Conservation (phyloP, 2,329 filamentous ascomycete genomes). For the Calonectria leucothoes region DNA sequence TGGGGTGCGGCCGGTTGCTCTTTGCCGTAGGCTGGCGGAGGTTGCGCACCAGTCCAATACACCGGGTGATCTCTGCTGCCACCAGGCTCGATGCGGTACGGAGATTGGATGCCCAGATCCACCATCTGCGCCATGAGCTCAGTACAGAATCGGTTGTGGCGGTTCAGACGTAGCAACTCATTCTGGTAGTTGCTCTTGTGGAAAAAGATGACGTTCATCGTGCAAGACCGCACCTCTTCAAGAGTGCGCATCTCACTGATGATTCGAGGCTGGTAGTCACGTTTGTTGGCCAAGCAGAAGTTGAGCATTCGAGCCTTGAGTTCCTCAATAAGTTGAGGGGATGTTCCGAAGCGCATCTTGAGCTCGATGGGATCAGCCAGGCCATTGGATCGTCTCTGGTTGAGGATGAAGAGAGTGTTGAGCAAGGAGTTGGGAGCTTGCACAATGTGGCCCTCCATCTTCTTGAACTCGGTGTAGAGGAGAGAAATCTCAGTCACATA, state of each 20-base stretch:
- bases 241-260: constrained; percentile 86
- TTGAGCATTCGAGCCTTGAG: constrained; percentile 84
- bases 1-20: constrained; percentile 29
- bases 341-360: constrained; percentile 89
- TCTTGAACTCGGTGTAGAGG: constrained; percentile 97
- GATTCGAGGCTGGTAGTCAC: constrained; percentile 88
- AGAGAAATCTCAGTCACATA: constrained; percentile 95
- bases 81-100: constrained; percentile 70
- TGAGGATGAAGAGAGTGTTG: constrained; percentile 93
- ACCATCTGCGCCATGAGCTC: constrained; percentile 90
- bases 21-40: constrained; percentile 50
- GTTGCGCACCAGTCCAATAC: constrained; percentile 57
- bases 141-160: constrained; percentile 94
- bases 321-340: constrained; percentile 82
- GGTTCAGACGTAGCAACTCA: constrained; percentile 86
- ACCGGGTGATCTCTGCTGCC: constrained; percentile 76
- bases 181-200: constrained; percentile 99
- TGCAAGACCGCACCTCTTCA: constrained; percentile 85
- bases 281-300: constrained; percentile 86
- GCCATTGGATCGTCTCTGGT: constrained; percentile 89
- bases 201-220: constrained; percentile 94
- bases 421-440: constrained; percentile 95
- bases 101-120: constrained; percentile 86
- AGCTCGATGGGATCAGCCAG: constrained; percentile 88
- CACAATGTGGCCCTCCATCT: constrained; percentile 96